phyloP scores from a whole-genome alignment of 495 filamentous ascomycete species.

The Darksidea phi region DNA sequence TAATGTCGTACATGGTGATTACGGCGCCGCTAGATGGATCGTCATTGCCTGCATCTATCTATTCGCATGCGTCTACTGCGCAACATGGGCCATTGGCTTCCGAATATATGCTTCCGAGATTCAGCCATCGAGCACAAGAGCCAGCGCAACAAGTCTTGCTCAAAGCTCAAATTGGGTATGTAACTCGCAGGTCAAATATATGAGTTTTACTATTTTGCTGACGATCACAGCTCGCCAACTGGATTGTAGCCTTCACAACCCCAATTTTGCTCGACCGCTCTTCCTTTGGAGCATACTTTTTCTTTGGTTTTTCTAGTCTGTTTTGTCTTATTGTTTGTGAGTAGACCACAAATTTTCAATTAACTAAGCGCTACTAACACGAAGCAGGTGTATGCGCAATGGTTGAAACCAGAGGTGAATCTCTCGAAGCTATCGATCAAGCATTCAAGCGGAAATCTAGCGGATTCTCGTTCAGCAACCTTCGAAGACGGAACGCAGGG shows the following conservation, averaged over 20 bases:
- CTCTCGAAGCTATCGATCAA: constrained; percentile 58
- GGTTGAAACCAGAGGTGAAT: constrained; percentile 60
- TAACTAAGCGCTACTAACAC: no score
- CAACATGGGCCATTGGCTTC: constrained; percentile 35
- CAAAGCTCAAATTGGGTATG: constrained; percentile 35
- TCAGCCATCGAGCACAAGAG: constrained; percentile 32
- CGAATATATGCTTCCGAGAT: constrained; percentile 41
- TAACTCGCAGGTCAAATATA: neutral
- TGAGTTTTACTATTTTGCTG: neutral
- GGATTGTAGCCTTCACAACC: constrained; percentile 63
- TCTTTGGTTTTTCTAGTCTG: constrained; percentile 55
- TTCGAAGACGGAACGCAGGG: no score
- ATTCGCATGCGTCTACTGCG: constrained; percentile 29
- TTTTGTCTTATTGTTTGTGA: constrained; percentile 52
- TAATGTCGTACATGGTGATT: no score
- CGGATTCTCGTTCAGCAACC: no score
- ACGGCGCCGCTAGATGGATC: no score
- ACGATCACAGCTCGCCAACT: constrained; percentile 48
- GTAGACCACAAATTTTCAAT: constrained; percentile 34
- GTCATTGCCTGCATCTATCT: no score
- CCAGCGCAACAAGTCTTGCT: constrained; percentile 31
- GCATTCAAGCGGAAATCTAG: constrained; percentile 44
- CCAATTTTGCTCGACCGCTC: constrained; percentile 60
- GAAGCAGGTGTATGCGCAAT: constrained; percentile 38
- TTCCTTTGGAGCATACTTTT: constrained; percentile 59